These are phyloP conservation scores for Hyaloperonospora arabidopsidis DNA, from an alignment of 352 stramenopile species.

Conservation along the genomic window DNA sequence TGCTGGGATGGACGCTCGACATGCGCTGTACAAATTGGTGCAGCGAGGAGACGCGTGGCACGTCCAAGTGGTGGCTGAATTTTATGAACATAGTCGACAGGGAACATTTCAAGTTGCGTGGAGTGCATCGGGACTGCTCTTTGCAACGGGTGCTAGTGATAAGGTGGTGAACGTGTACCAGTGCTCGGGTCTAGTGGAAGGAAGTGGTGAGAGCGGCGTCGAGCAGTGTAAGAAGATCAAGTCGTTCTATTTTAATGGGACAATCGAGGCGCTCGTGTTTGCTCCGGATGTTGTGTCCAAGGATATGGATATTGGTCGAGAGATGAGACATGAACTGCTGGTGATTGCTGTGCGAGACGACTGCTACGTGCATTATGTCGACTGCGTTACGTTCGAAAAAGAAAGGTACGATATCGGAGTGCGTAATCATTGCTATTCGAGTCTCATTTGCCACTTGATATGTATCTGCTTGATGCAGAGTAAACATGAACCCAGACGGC, in stretches of 20 bases:
- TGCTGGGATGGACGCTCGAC: constrained; percentile 64
- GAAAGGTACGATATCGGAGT: constrained; percentile 36
- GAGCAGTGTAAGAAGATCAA: constrained; percentile 52
- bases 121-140: constrained; percentile 44
- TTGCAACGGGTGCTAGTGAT: constrained; percentile 68
- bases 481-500: constrained; percentile 83
- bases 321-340: constrained; percentile 32
- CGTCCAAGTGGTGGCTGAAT: constrained; percentile 36
- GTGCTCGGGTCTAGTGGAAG: constrained; percentile 24
- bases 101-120: constrained; percentile 62
- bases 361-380: constrained; percentile 80
- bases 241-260: constrained; percentile 84
- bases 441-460: background rate
- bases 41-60: constrained; percentile 26
- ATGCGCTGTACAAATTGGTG: constrained; percentile 47
- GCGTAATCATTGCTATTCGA: constrained; percentile 1
- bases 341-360: constrained; percentile 67
- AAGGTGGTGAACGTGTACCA: constrained; percentile 69
- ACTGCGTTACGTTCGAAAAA: constrained; percentile 74
- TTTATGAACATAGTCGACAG: constrained; percentile 68
- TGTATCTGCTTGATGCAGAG: constrained; percentile 20
- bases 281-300: constrained; percentile 20
- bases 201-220: background rate
- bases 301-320: constrained; percentile 1
- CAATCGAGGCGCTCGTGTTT: constrained; percentile 58